These are phyloP conservation scores for Aspergillus awamori DNA, from an alignment of 2,329 filamentous ascomycete genomes.

Conservation along the genomic window DNA sequence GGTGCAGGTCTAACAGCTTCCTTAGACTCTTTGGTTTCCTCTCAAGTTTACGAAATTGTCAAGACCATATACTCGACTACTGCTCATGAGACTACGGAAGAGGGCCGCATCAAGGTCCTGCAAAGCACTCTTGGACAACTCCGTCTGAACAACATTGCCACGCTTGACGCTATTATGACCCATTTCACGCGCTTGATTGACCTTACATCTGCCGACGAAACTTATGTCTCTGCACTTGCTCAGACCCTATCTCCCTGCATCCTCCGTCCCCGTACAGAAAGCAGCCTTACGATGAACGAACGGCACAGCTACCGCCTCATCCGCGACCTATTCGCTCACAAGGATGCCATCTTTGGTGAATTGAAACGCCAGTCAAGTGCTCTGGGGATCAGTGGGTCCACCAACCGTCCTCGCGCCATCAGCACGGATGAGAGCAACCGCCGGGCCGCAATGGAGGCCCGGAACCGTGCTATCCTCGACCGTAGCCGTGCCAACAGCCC, in stretches of 20 bases:
- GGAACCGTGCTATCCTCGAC: constrained; percentile 74
- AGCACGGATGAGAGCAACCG: constrained; percentile 96
- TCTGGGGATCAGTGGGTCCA: constrained; percentile 53
- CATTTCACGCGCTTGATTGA: constrained; percentile 97
- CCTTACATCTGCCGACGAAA: constrained; percentile 90
- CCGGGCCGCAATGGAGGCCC: constrained; percentile 90
- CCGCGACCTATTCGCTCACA: constrained; percentile 88
- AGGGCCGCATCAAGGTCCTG: constrained; percentile 81
- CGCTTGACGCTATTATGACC: constrained; percentile 96
- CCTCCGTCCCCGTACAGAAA: constrained; percentile 82
- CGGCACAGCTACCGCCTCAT: constrained; percentile 88
- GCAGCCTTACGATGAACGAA: constrained; percentile 91
- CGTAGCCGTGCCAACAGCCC: constrained; percentile 77
- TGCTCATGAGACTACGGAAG: constrained; percentile 73
- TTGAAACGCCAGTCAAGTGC: constrained; percentile 71
- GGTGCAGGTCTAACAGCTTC: not conserved
- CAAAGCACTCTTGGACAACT: constrained; percentile 95
- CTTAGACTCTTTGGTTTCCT: constrained; percentile 93
- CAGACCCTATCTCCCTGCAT: constrained; percentile 79
- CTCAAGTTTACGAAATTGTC: constrained; percentile 97
- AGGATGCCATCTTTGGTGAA: constrained; percentile 92
- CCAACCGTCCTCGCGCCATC: constrained; percentile 75
- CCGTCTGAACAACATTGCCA: constrained; percentile 94
- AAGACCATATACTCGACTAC: constrained; percentile 93
- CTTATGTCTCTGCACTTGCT: constrained; percentile 75